phyloP scores from a whole-genome alignment of 129 eudicot species.

The Saussurea involucrata region DNA sequence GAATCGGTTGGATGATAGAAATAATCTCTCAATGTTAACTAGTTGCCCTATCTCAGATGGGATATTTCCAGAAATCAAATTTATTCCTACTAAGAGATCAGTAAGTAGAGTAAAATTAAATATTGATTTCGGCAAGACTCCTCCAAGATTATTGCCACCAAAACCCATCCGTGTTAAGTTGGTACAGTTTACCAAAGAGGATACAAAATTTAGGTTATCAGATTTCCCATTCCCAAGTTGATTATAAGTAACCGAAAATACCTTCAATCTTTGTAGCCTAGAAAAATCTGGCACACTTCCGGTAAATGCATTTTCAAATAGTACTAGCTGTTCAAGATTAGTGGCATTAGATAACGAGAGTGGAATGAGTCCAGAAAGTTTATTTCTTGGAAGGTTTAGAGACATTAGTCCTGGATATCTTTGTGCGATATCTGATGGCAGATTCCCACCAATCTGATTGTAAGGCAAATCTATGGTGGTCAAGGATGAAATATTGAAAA shows the following conservation, averaged over 20 bases:
- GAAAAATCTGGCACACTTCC: slow-evolving; percentile 7
- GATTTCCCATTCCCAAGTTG: not conserved
- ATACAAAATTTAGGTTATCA: not conserved
- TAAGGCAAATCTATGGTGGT: too few relatives aligned
- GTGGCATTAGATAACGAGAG: not conserved
- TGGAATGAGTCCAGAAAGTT: not conserved
- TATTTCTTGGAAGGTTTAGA: not conserved
- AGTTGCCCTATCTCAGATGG: slow-evolving; percentile 10
- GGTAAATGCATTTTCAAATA: not conserved
- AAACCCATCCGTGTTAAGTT: not conserved
- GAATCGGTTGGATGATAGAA: not conserved
- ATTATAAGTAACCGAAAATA: not conserved
- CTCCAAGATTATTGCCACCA: slow-evolving; percentile 3
- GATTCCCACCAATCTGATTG: not conserved
- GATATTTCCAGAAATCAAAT: slow-evolving; percentile 1
- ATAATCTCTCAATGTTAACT: not conserved
- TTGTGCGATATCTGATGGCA: not conserved
- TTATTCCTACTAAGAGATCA: not conserved
- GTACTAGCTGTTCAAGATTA: not conserved
- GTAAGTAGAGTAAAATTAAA: slow-evolving; percentile 5
- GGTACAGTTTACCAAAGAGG: not conserved
- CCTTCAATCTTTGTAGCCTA: not conserved
- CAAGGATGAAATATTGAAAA: not conserved
- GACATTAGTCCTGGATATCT: not conserved
- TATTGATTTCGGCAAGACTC: not conserved